Base-by-base conservation (phyloP, 78 protist species). In the Dictyostelium capitatum region DNA sequence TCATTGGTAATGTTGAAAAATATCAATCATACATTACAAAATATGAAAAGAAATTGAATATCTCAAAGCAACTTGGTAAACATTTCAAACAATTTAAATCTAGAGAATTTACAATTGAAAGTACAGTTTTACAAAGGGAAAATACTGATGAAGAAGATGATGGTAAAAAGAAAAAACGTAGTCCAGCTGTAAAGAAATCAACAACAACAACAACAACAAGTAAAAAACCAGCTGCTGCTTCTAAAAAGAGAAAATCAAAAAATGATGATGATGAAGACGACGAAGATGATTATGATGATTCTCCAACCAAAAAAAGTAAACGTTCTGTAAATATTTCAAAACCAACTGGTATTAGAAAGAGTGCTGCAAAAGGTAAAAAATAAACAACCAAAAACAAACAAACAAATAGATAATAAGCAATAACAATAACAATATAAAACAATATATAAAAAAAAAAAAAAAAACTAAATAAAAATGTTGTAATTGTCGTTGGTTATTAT, bases 11-110 rank as follows among this genome's bases (percentile, higher is more conserved):
- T 2, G 8, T 77, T 17, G 83, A 79, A 30, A 87, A 87, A 25
- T 87, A 77, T 65, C 84, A 87, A 56, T 14, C 93, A 11, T n/a
- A 80, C 5, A 73, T 87, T 8, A 77, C 78, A 15, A 57, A 37
- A 4, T 87, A 87, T 77, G 79, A 87, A 77, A 74, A 87, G 81
- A 77, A 87, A 50, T n/a, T 87, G 9, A 30, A 41, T n/a, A 30
- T 14, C 7, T 47, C n/a, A 11, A 0, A 23, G 11, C 23, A 1
- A 54, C 19, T 77, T 5, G 84, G 81, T 14, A 74, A 65, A 51
- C 79, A 77, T 37, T 87, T 87, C 32, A 87, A 74, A 65, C 37
- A 77, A 10, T 17, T 75, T 30, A 62, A n/a, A 28, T 46, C 70
- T 30, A 74, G 84, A 32, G 79, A 77, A 11, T 77, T 87, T 48